Evolutionary conservation across 1,139 yeast genomes (phyloP).

Genomic region (Suhomyces guaymorum): DNA sequence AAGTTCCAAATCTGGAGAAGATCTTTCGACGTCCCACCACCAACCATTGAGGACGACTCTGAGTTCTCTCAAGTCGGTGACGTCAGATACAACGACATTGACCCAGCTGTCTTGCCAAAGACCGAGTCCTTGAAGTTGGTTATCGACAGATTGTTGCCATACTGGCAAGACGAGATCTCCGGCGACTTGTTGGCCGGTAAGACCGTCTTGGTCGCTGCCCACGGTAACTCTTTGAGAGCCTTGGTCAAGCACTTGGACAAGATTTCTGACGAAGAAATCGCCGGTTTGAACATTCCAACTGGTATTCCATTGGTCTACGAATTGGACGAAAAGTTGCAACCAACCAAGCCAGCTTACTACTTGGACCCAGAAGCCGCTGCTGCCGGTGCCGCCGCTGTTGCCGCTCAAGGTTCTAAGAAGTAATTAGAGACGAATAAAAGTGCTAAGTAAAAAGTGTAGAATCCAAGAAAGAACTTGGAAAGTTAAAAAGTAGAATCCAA

Average conservation of each 20-base stretch:
- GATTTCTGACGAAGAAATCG: slow-evolving; percentile 89
- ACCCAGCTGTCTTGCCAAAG: slow-evolving; percentile 84
- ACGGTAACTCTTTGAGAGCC: slow-evolving; percentile 98
- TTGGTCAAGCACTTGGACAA: slow-evolving; percentile 94
- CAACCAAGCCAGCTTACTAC: slow-evolving; percentile 92
- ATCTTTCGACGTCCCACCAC: slow-evolving; percentile 97
- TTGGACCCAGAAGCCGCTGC: slow-evolving; percentile 99
- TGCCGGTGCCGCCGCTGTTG: slow-evolving; percentile 99
- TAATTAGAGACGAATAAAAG: slow-evolving; percentile 20
- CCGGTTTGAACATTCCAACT: slow-evolving; percentile 95
- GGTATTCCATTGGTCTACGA: slow-evolving; percentile 99
- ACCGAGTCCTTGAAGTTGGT: slow-evolving; percentile 95
- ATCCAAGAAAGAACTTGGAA: too few relatives aligned
- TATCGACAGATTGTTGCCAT: slow-evolving; percentile 95
- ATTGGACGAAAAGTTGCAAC: slow-evolving; percentile 83
- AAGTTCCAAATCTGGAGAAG: slow-evolving; percentile 98
- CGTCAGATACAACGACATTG: slow-evolving; percentile 78
- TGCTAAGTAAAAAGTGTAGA: too few relatives aligned
- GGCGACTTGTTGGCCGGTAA: slow-evolving; percentile 81
- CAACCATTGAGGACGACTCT: slow-evolving; percentile 74
- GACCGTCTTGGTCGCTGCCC: slow-evolving; percentile 93
- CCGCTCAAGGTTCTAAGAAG: slow-evolving; percentile 81
- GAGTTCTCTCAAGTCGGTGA: slow-evolving; percentile 86
- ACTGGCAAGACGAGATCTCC: slow-evolving; percentile 95
- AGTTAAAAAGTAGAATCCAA: too few relatives aligned